phyloP scores from a whole-genome alignment of 768 basidiomycete genomes.

The Xanthoconium stramineum region DNA sequence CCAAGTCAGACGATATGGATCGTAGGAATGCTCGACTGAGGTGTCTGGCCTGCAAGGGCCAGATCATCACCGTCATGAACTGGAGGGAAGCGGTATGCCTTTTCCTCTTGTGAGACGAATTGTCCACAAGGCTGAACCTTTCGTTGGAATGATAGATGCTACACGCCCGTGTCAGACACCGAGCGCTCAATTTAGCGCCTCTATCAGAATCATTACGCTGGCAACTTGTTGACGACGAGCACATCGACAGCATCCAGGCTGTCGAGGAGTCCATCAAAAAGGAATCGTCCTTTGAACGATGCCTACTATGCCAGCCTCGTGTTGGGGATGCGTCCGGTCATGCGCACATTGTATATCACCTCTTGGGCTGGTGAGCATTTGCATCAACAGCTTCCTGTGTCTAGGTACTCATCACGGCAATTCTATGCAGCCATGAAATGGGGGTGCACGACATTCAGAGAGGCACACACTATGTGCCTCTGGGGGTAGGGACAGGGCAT shows the following conservation, averaged over 20 bases:
- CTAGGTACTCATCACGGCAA: no score
- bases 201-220: no score
- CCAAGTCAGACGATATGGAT: conserved; percentile 5
- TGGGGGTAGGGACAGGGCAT: no score
- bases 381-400: no score
- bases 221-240: no score
- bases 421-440: not conserved
- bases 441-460: not conserved
- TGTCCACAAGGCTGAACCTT: not conserved
- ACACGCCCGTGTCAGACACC: not conserved
- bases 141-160: not conserved
- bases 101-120: not conserved
- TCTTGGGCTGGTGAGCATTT: not conserved
- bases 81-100: conserved; percentile 5
- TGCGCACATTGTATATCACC: not conserved
- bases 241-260: not conserved
- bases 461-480: not conserved
- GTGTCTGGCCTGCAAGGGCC: not conserved
- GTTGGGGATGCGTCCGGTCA: not conserved
- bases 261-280: not conserved
- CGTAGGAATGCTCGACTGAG: conserved; percentile 4
- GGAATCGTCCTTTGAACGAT: not conserved
- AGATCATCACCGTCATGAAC: not conserved
- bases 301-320: conserved; percentile 1
- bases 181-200: not conserved